Percentiles rank a stretch among this genome's conserved stretches.
phyloP scores from a whole-genome alignment of 768 basidiomycete genomes.

The Rubroboletus satanas region DNA sequence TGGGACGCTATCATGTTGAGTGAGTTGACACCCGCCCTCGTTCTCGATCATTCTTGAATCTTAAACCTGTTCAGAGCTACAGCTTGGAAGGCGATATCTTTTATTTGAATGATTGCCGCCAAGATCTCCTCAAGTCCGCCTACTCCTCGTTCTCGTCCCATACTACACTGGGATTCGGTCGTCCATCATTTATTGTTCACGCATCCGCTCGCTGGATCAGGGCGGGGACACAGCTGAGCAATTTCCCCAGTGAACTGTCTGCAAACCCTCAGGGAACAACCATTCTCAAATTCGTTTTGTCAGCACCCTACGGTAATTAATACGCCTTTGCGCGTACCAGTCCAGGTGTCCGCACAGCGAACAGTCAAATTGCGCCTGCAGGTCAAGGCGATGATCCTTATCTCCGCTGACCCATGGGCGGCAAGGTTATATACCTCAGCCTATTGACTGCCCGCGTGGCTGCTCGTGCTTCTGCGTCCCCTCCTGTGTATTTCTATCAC shows the following conservation, averaged over 20 bases:
- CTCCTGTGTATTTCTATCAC: background rate
- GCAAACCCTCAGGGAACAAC: background rate
- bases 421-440: slow-evolving; percentile 11
- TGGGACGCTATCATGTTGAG: background rate
- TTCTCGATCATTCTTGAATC: background rate
- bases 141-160: background rate
- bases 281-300: background rate
- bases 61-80: background rate
- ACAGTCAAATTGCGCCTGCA: slow-evolving; percentile 2
- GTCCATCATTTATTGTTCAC: background rate
- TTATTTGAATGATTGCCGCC: background rate
- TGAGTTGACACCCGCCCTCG: background rate
- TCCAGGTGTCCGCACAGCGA: background rate
- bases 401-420: background rate
- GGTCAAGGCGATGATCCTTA: slow-evolving; percentile 17
- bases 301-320: background rate
- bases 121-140: background rate
- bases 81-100: background rate
- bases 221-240: background rate
- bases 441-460: background rate
- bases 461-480: background rate
- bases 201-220: background rate
- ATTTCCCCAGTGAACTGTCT: background rate
- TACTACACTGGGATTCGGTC: background rate
- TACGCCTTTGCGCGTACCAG: background rate